Evolutionary conservation across 2,329 filamentous ascomycete genomes (phyloP).

Genomic region (Microdochium trichocladiopsis): DNA sequence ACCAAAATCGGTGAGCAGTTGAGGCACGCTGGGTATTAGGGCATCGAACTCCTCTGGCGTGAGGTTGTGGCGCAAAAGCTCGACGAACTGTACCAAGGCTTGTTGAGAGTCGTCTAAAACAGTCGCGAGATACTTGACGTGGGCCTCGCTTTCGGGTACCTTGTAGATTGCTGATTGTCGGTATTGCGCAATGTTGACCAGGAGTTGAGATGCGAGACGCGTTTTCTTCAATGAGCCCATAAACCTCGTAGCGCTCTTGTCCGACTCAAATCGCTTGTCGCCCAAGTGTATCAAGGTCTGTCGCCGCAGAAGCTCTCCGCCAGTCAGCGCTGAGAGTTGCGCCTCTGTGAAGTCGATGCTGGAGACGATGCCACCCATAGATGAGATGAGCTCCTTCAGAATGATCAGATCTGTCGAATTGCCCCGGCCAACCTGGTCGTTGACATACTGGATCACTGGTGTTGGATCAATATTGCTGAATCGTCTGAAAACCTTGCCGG

Average conservation of each 20-base stretch:
- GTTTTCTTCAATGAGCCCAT: conserved; percentile 73
- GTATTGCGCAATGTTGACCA: conserved; percentile 89
- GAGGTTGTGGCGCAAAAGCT: conserved; percentile 77
- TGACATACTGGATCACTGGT: conserved; percentile 84
- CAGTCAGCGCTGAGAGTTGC: conserved; percentile 82
- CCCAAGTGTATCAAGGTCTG: conserved; percentile 75
- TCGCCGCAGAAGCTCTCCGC: conserved; percentile 70
- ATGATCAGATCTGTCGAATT: conserved; percentile 90
- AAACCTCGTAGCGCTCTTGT: conserved; percentile 69
- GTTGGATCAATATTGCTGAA: conserved; percentile 78
- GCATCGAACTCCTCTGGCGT: conserved; percentile 69
- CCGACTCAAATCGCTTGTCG: conserved; percentile 73
- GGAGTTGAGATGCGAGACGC: conserved; percentile 69
- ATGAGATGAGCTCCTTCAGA: conserved; percentile 79
- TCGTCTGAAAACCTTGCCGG: conserved; percentile 80
- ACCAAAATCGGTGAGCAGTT: conserved; percentile 71
- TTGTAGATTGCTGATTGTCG: conserved; percentile 79
- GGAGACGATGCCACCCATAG: conserved; percentile 90
- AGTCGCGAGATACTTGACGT: conserved; percentile 83
- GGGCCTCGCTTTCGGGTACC: conserved; percentile 62
- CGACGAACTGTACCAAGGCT: conserved; percentile 80
- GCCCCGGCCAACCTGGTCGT: conserved; percentile 71
- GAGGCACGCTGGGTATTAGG: conserved; percentile 66
- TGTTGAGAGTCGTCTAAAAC: conserved; percentile 87
- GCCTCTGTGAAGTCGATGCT: conserved; percentile 82